These are phyloP conservation scores for Davidsoniella neocaledoniae DNA, from an alignment of 2,329 filamentous ascomycete genomes.

Conservation along the genomic window DNA sequence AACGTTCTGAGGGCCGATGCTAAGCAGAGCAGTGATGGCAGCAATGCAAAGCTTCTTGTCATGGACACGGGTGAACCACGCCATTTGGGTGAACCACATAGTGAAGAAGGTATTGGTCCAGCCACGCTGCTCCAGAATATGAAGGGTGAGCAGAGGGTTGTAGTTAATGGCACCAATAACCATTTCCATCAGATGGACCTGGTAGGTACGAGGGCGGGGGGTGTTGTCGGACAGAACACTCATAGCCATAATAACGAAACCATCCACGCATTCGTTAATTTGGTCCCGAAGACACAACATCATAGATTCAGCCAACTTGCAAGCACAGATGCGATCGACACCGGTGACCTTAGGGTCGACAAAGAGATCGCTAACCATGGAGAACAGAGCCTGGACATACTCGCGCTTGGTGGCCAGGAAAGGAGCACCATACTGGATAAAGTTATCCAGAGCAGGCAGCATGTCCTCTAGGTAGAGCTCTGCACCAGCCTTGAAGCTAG, in stretches of 20 bases:
- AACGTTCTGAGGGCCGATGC: conserved; percentile 62
- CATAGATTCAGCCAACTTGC: conserved; percentile 91
- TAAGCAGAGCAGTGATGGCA: conserved; percentile 74
- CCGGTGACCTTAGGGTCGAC: conserved; percentile 79
- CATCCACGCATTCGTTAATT: conserved; percentile 73
- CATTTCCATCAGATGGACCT: conserved; percentile 96
- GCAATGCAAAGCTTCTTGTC: conserved; percentile 98
- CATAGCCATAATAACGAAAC: conserved; percentile 86
- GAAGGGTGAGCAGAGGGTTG: conserved; percentile 70
- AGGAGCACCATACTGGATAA: conserved; percentile 77
- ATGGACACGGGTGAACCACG: conserved; percentile 81
- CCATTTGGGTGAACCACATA: conserved; percentile 93
- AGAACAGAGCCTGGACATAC: conserved; percentile 75
- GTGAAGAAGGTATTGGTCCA: conserved; percentile 99
- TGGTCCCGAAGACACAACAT: conserved; percentile 87
- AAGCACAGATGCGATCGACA: conserved; percentile 89
- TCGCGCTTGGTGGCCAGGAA: conserved; percentile 67
- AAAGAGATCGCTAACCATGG: conserved; percentile 95
- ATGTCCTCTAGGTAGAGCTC: conserved; percentile 98
- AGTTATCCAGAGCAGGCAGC: conserved; percentile 95
- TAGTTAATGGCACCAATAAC: conserved; percentile 98
- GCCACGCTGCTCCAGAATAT: conserved; percentile 73
- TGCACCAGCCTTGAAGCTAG: conserved; percentile 91
- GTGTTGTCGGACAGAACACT: conserved; percentile 57
- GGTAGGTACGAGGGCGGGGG: conserved; percentile 78